Evolutionary conservation across 2,329 filamentous ascomycete species (phyloP), one percentile per base, ranked within the genome.

Genomic region (Ampelomyces quisqualis): DNA sequence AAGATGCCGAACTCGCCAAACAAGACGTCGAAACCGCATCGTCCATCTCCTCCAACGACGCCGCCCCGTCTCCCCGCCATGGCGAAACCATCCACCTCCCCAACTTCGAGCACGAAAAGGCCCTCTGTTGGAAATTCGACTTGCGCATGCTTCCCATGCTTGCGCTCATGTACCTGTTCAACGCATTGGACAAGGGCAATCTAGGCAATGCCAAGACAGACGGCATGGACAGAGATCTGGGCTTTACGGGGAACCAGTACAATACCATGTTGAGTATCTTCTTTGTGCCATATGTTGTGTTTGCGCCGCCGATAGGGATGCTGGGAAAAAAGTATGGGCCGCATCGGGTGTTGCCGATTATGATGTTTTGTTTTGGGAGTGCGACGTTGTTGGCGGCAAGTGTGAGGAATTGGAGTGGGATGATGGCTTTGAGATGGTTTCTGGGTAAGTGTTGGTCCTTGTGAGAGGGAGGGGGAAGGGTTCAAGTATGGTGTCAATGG

Each of bases 201-300:
- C 43, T 68, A 6, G 62, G 70, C 7, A 73, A 73, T 40, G 72
- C 72, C 31, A 72, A 73, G 48, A 74, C 72, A 0, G 70, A 69
- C 28, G 63, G 64, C 9, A 62, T 75, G 47, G 71, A 75, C 38
- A 70, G 68, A 17, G 77, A 82, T 53, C 69, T 88, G 14, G 63
- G 78, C 21, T 82, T 89, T 67, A 74, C 74, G 29, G 64, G 69
- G 1, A 76, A 81, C 48, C 77, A 87, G 60, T 87, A 88, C 69
- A 88, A 87, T 60, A 75, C 81, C 19, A 77, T 88, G 33, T 67
- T 88, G 23, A 36, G 52, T 33, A 81, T 90, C 49, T 90, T 90
- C 73, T 90, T 86, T 65, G 74, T 89, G 5, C 85, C 85, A 0
- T 88, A 85, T 60, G 84, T 88, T 23, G 59, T 89, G 3, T 85